phyloP scores from a whole-genome alignment of 1,284 basidiomycete species.

The Hemileia vastatrix region DNA sequence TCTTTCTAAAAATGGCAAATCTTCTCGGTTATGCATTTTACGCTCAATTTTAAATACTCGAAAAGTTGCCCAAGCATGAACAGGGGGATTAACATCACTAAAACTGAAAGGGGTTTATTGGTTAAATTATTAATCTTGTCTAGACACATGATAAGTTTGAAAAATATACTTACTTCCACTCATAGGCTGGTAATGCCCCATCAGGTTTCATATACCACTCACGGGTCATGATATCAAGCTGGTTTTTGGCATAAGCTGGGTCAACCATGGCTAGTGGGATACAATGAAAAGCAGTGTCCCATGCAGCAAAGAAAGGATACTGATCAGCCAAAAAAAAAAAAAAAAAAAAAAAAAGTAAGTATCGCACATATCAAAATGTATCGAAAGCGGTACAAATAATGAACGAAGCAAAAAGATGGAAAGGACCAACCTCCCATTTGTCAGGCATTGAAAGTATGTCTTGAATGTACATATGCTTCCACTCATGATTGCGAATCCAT shows the following conservation, averaged over 20 bases:
- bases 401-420: constrained; percentile 30
- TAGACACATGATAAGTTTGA: not conserved
- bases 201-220: constrained; percentile 99
- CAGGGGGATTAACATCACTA: constrained; percentile 46
- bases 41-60: constrained; percentile 97
- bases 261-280: constrained; percentile 93
- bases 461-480: constrained; percentile 88
- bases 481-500: constrained; percentile 77
- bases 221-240: constrained; percentile 85
- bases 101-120: constrained; percentile 38
- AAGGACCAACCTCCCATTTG: constrained; percentile 95
- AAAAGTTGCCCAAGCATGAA: constrained; percentile 69
- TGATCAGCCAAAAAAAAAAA: not conserved
- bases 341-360: not conserved
- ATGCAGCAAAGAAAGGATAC: constrained; percentile 43
- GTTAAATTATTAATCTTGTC: not conserved
- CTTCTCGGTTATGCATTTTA: constrained; percentile 81
- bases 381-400: constrained; percentile 1
- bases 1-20: constrained; percentile 83
- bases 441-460: constrained; percentile 98
- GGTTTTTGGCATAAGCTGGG: constrained; percentile 90
- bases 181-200: constrained; percentile 93
- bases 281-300: constrained; percentile 98
- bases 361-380: constrained; percentile 25
- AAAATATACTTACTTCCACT: constrained; percentile 77